Evolutionary conservation across 2,329 filamentous ascomycete species (phyloP), one percentile per base, ranked within the genome.

Genomic region (Metarhizium robertsii): DNA sequence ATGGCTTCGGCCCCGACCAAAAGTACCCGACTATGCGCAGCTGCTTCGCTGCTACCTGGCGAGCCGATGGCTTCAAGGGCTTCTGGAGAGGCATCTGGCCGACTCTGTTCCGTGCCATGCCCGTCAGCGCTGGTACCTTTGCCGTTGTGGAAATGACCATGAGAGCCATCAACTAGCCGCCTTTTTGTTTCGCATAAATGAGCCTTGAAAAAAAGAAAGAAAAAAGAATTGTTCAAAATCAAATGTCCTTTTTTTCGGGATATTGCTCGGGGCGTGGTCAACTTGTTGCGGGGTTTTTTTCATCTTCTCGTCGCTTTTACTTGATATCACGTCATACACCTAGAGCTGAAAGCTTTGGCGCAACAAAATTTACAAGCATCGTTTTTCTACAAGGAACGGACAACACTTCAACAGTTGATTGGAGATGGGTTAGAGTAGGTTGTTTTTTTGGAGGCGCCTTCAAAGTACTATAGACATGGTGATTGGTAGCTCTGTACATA

Each of bases 111-210:
- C 90, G 94, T 70, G 94, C 94, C 52, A 95, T 97, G 92, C 94
- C 94, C 8, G 94, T 99, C 50, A 94, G 88, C 70, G 94, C 92
- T 2, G 92, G 92, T n/a, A 99, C 94, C 2, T 99, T 99, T 79
- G 90, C 90, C 34, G 91, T 94, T 62, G 83, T 85, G 11, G 84
- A 86, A 73, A 75, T 83, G 71, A 84, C 81, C 20, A 83, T 84
- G 80, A 74, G 83, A 60, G 79, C 81, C 18, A 79, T 86, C 58
- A 79, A 75, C 63, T 74, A 66, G 59, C 54, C 18, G n/a, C 11
- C 16, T 50, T n/a, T 20, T 45, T 38, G n/a, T 48, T 11, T 50
- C 10, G 38, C 47, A 14, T 42, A 49, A 16, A 11, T 43, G 52
- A 34, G 52, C 49, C 38, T 49, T 49, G 47, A 53, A 34, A 50